Evolutionary conservation across 106 monocot species (phyloP).

Genomic region (Xerophyta viscosa): DNA sequence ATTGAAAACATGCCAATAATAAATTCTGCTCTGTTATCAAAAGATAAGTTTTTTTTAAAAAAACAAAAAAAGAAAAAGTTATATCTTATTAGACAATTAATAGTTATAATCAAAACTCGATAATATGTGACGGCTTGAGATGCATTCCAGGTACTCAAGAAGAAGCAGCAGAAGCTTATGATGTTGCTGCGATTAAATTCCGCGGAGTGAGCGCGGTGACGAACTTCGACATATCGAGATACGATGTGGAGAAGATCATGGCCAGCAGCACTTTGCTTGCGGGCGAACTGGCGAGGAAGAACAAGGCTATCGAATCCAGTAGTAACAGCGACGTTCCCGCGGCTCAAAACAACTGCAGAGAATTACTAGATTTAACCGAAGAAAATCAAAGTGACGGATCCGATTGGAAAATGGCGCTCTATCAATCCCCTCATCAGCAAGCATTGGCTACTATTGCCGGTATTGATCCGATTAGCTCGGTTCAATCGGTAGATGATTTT

Average conservation of each 20-base stretch:
- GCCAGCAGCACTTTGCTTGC: constrained; percentile 62
- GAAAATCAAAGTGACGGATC: constrained; percentile 8
- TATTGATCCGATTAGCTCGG: constrained; percentile 11
- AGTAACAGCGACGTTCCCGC: not conserved
- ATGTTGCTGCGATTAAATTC: constrained; percentile 89
- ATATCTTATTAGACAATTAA: too few relatives aligned
- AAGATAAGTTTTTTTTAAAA: too few relatives aligned
- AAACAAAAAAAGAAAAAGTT: too few relatives aligned
- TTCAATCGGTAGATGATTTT: constrained; percentile 20
- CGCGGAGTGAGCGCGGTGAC: constrained; percentile 79
- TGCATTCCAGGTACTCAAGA: constrained; percentile 76
- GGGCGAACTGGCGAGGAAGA: constrained; percentile 56
- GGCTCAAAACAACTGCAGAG: not conserved
- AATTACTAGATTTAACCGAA: constrained; percentile 16
- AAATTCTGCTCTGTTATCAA: not conserved
- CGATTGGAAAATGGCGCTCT: constrained; percentile 37
- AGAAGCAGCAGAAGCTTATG: constrained; percentile 96
- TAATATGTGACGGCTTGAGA: too few relatives aligned
- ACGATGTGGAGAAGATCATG: constrained; percentile 76
- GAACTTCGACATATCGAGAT: constrained; percentile 88
- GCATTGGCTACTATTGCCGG: constrained; percentile 7
- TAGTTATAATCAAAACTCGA: too few relatives aligned
- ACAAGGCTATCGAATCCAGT: constrained; percentile 24
- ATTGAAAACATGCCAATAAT: not conserved
- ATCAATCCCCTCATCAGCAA: constrained; percentile 19